Percentiles rank a stretch among this genome's conserved stretches.
Evolutionary conservation across 2,329 filamentous ascomycete species (phyloP).

Genomic region (Ilyonectria mors-panacis): DNA sequence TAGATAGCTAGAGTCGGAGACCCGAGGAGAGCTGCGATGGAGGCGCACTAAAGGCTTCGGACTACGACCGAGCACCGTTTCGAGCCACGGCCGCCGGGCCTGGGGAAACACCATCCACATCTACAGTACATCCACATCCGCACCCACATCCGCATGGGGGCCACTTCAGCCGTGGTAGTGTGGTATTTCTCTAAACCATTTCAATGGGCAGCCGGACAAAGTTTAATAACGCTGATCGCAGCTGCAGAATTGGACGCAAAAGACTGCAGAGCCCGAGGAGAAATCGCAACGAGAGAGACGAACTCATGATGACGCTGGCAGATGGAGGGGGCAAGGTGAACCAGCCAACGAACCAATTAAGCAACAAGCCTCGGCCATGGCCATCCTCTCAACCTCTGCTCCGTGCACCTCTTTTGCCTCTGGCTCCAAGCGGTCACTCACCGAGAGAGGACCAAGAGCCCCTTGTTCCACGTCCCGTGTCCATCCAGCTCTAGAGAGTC

Average conservation of each 20-base stretch:
- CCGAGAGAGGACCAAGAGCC: conserved; percentile 8
- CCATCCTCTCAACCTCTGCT: neutral
- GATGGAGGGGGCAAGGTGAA: conserved; percentile 12
- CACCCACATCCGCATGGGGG: neutral
- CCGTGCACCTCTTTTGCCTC: neutral
- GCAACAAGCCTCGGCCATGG: conserved; percentile 24
- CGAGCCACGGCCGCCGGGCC: conserved; percentile 39
- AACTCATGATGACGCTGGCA: conserved; percentile 29
- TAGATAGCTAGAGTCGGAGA: conserved; percentile 7
- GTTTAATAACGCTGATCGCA: no score
- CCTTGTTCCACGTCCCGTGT: conserved; percentile 5
- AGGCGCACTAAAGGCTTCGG: conserved; percentile 36
- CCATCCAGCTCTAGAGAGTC: conserved; percentile 15
- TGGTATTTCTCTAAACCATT: no score
- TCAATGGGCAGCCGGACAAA: no score
- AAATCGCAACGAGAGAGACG: conserved; percentile 2
- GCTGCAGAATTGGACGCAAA: neutral
- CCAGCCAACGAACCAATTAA: conserved; percentile 19
- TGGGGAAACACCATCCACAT: conserved; percentile 41
- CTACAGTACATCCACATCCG: conserved; percentile 9
- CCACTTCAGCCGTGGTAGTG: neutral
- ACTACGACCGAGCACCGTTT: conserved; percentile 40
- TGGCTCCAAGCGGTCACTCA: conserved; percentile 3
- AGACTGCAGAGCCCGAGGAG: neutral
- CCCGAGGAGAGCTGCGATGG: conserved; percentile 21